Evolutionary conservation across 176 grass and related monocot genomes (phyloP), one percentile per base, ranked within the genome.

Genomic region (Carex scoparia): DNA sequence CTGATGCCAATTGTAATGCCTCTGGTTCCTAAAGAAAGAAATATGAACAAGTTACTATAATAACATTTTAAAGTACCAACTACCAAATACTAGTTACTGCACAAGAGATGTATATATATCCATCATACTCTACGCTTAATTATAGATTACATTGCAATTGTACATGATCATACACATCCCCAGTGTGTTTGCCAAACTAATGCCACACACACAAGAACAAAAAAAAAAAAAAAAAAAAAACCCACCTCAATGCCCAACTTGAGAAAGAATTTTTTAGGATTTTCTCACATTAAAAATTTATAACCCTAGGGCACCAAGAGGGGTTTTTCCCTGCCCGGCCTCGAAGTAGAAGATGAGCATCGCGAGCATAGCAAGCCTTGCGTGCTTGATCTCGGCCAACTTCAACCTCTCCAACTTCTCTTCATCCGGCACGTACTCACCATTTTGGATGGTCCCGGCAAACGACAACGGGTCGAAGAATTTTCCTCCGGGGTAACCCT

Each of bases 271-370:
- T 65, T 46, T 46, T 46, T 76, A 10, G 31, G 46, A 42, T 19
- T 19, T 63, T 6, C 53, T 55, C 48, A 31, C 11, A 76, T 32
- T 19, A 54, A 44, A 76, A 44, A 76, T 76, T 97, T 82, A 99
- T 81, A 92, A 87, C 31, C 96, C 91, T 28, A 99, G 90, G 2
- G 90, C 96, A 56, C 93, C 93, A 51, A 95, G 93, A 27, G 96
- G 96, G 62, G 96, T 95, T 87, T 99, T 99, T 62, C 96, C 93
- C 90, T 99, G 96, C 0, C 90, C 96, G 65, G 96, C 96, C 88
- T 99, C 96, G 75, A 99, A 99, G 93, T 99, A 99, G 93, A 99
- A 99, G 83, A 85, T 94, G 63, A 99, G 96, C 96, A 99, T 95
- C 87, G 96, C 96, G 4, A 98, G 80, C 93, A 98, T 99, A 55